These are phyloP conservation scores for Geosmithia morbida DNA, from an alignment of 2,329 filamentous ascomycete species.

Conservation along the genomic window DNA sequence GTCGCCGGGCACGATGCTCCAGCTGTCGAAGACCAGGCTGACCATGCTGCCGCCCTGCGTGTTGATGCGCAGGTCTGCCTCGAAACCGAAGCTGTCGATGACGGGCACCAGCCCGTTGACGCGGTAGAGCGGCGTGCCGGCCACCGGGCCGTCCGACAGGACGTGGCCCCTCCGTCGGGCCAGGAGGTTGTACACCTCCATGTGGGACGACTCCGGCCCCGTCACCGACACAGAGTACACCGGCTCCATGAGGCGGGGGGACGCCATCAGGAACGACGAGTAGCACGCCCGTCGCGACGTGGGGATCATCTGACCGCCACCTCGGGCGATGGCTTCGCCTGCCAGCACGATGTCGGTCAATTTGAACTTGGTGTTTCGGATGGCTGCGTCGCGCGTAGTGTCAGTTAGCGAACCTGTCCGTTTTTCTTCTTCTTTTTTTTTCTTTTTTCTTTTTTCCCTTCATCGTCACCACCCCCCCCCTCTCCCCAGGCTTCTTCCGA, in stretches of 20 bases:
- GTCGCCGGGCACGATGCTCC: conserved; percentile 92
- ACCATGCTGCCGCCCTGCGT: conserved; percentile 88
- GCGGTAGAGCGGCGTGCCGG: conserved; percentile 84
- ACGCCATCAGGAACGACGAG: conserved; percentile 93
- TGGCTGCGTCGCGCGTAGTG: conserved; percentile 39
- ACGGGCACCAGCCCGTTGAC: conserved; percentile 87
- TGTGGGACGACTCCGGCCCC: conserved; percentile 77
- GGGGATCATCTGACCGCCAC: conserved; percentile 93
- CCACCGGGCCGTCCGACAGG: conserved; percentile 82
- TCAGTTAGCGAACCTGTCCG: too few species aligned
- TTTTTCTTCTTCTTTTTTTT: too few species aligned
- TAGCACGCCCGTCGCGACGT: conserved; percentile 88
- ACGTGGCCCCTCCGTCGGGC: conserved; percentile 84
- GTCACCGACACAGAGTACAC: conserved; percentile 89
- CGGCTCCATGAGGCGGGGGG: conserved; percentile 91
- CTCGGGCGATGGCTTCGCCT: conserved; percentile 82
- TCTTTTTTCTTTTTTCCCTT: too few species aligned
- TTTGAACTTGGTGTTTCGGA: conserved; percentile 95
- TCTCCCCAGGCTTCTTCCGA: too few species aligned
- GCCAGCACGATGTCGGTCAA: conserved; percentile 83
- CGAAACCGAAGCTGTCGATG: conserved; percentile 95
- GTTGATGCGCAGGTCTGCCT: conserved; percentile 92
- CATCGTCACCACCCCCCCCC: too few species aligned
- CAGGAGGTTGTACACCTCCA: conserved; percentile 82
- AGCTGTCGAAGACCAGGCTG: conserved; percentile 85